Conservation (phyloP, 73 alveolate genomes). For the Stentor roeselii region DNA sequence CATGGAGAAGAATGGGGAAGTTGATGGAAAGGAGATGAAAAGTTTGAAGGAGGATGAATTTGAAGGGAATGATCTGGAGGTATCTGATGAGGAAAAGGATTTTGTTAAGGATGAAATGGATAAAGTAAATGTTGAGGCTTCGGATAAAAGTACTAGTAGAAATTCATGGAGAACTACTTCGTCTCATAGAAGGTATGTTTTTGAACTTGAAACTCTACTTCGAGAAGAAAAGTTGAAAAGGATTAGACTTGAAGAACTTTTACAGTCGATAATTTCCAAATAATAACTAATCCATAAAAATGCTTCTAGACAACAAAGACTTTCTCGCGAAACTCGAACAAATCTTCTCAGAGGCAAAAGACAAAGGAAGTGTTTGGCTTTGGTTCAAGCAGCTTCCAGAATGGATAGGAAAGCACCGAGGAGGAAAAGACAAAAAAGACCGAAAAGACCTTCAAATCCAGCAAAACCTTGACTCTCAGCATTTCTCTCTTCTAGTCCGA, state of each 20-base stretch:
- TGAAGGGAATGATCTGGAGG: not conserved
- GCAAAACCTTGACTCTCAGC: not conserved
- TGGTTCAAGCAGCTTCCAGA: not conserved
- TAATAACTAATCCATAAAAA: not conserved
- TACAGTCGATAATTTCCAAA: not conserved
- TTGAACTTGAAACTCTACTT: not conserved
- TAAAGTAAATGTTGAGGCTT: not conserved
- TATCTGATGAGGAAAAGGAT: not conserved
- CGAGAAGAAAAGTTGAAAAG: not conserved
- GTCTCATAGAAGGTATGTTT: constrained; percentile 9
- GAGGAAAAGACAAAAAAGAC: not conserved
- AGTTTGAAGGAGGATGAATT: not conserved
- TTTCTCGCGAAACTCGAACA: not conserved
- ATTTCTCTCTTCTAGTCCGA: not conserved
- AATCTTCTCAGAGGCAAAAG: not conserved
- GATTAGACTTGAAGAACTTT: not conserved
- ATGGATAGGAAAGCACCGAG: constrained; percentile 13
- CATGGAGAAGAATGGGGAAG: too few relatives aligned
- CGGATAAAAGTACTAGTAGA: not conserved
- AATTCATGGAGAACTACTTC: not conserved
- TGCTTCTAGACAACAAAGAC: constrained; percentile 1
- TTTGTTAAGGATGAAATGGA: not conserved
- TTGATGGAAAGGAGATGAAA: not conserved
- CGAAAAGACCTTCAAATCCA: not conserved
- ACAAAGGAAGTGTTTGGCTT: constrained; percentile 20